Base-by-base conservation (phyloP, 2,329 filamentous ascomycete genomes). In the Phoma sp. region DNA sequence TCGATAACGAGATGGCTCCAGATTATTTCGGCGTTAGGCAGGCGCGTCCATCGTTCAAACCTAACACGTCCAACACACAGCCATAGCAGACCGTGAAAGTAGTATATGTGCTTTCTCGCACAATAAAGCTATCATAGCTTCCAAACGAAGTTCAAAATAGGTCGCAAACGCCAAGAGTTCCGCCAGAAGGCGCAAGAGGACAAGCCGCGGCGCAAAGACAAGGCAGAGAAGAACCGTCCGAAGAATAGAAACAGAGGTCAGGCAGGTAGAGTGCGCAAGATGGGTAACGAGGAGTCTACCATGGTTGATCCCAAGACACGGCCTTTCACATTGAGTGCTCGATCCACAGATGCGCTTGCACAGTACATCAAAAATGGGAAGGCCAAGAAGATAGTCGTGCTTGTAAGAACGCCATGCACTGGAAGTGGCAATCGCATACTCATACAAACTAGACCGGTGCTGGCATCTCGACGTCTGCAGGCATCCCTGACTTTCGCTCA, bases 401-500 rank as follows among this genome's bases (percentile, higher is more conserved):
- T 98, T 85, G 83, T 85, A 73, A 46, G 77, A 0, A 18, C 18
- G 18, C 18, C 18, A 18, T 18, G 18, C 18, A 18, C 2, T 18
- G 18, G 18, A 18, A 35, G 24, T 2, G 4, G 8, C 38, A 5
- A 6, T 13, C 35, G 13, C 24, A 36, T 25, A 18, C 51, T 64
- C 9, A 62, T 45, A n/a, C 11, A 7, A 29, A 14, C 44, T 38
- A 65, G 82, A 92, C 90, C 2, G 93, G 93, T 54, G 93, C 93
- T 10, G 93, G 93, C 42, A 96, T 97, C 63, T 91, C 88, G 27
- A 93, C 90, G 0, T 80, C 79, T n/a, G 78, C 77, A 2, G 77
- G 79, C 77, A 93, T 99, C 59, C 95, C 95, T 58, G 95, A 99
- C 77, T 99, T 98, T 74, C 85, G 95, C 60, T 96, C 92, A 2